phyloP scores from a whole-genome alignment of 1,139 yeast genomes.

The Wickerhamomyces sp. region DNA sequence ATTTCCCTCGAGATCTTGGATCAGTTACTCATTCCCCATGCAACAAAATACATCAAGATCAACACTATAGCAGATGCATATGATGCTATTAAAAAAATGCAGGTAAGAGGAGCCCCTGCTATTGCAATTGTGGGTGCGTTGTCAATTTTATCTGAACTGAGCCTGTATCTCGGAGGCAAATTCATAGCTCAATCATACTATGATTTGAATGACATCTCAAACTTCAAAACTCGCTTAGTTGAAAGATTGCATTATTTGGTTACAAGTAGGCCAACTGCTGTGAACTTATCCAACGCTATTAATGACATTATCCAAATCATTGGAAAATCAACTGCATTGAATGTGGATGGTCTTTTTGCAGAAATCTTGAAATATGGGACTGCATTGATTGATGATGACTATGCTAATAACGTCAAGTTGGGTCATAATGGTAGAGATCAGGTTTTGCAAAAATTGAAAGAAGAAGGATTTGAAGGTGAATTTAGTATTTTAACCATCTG shows the following conservation, averaged over 20 bases:
- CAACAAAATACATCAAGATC: constrained; percentile 63
- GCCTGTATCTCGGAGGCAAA: constrained; percentile 25
- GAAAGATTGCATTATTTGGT: constrained; percentile 60
- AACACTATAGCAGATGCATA: constrained; percentile 66
- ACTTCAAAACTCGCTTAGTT: constrained; percentile 32
- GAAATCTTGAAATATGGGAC: constrained; percentile 49
- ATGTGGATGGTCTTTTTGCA: constrained; percentile 32
- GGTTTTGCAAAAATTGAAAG: constrained; percentile 42
- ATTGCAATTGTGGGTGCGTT: constrained; percentile 93
- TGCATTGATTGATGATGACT: constrained; percentile 67
- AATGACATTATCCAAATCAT: constrained; percentile 48
- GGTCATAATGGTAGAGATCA: constrained; percentile 81
- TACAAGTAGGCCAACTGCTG: constrained; percentile 92
- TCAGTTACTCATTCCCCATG: constrained; percentile 78
- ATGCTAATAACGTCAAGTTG: constrained; percentile 66
- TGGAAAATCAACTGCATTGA: constrained; percentile 14
- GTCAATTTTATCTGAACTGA: constrained; percentile 71
- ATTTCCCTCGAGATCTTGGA: constrained; percentile 60
- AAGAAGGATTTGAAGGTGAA: constrained; percentile 54
- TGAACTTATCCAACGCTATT: constrained; percentile 79
- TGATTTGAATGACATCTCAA: constrained; percentile 27
- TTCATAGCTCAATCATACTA: constrained; percentile 28
- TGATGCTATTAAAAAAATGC: constrained; percentile 81
- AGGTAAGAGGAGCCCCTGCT: constrained; percentile 98
- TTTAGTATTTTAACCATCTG: constrained; percentile 84